These are phyloP conservation scores for Coprinopsis marcescibilis DNA, from an alignment of 768 basidiomycete genomes.

Conservation along the genomic window DNA sequence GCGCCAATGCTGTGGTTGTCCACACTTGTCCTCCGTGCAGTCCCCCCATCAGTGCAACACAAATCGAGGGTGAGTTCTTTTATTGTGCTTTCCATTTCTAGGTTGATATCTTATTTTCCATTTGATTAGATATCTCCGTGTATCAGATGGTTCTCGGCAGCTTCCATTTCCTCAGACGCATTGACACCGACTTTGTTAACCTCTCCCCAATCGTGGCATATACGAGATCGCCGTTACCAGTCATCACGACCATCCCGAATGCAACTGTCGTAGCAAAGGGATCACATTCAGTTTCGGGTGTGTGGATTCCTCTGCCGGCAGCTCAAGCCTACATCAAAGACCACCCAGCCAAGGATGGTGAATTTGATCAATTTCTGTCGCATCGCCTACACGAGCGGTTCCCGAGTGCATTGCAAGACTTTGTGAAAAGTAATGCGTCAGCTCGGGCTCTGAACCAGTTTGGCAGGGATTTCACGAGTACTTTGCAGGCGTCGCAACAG, in stretches of 20 bases:
- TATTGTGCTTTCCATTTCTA: slow-evolving; percentile 3
- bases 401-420: slow-evolving; percentile 55
- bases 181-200: slow-evolving; percentile 78
- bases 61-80: slow-evolving; percentile 55
- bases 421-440: slow-evolving; percentile 42
- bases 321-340: slow-evolving; percentile 49
- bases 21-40: slow-evolving; percentile 59
- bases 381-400: slow-evolving; percentile 59
- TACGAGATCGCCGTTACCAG: slow-evolving; percentile 16
- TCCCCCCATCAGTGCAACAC: slow-evolving; percentile 60
- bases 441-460: slow-evolving; percentile 52
- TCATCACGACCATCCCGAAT: slow-evolving; percentile 35
- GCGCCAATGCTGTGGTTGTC: slow-evolving; percentile 42
- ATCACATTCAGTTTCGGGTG: slow-evolving; percentile 49
- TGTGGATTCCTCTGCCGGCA: slow-evolving; percentile 62
- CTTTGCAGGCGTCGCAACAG: slow-evolving; percentile 30
- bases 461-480: slow-evolving; percentile 57
- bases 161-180: slow-evolving; percentile 56
- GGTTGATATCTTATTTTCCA: slow-evolving; percentile 7
- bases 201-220: slow-evolving; percentile 47
- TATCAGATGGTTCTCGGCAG: slow-evolving; percentile 62
- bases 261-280: slow-evolving; percentile 49
- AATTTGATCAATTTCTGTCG: slow-evolving; percentile 53
- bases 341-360: slow-evolving; percentile 30
- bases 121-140: slow-evolving; percentile 57